A percentile compares a stretch with the other conserved stretches of the same genome.
Conservation (phyloP, 139 green algal species). For the Marvania coccoides region DNA sequence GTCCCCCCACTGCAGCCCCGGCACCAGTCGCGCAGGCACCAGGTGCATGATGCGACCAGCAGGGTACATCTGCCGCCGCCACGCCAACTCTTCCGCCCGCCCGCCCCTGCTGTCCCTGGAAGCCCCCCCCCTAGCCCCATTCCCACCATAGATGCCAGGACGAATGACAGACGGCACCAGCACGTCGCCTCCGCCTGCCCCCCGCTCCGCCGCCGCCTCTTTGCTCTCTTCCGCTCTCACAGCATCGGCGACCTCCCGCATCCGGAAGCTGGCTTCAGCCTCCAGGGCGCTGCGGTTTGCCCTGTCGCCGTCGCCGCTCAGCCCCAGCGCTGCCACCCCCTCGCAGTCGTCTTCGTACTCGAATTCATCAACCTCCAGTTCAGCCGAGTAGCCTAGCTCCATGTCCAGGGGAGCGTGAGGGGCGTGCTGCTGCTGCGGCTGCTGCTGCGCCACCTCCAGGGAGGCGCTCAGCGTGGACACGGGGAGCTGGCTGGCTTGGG, state of each 20-base stretch:
- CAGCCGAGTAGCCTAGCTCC: too few species aligned
- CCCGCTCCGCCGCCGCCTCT: background rate
- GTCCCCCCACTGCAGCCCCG: background rate
- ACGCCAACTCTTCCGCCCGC: background rate
- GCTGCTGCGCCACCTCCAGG: too few species aligned
- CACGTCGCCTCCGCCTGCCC: background rate
- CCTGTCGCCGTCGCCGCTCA: background rate
- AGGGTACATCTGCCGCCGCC: conserved; percentile 57
- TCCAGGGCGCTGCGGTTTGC: background rate
- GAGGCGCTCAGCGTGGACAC: too few species aligned
- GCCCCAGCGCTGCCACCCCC: background rate
- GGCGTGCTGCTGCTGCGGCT: too few species aligned
- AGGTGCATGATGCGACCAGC: conserved; percentile 76
- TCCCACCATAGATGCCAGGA: conserved; percentile 3
- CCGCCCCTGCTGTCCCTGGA: background rate
- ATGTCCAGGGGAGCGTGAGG: too few species aligned
- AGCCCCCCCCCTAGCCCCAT: background rate
- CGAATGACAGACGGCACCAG: conserved; percentile 24
- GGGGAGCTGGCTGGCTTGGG: too few species aligned
- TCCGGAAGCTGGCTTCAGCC: conserved; percentile 6
- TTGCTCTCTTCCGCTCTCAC: conserved; percentile 27
- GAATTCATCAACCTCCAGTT: too few species aligned
- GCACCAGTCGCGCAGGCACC: conserved; percentile 45
- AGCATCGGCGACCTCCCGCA: conserved; percentile 23
- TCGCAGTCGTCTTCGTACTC: background rate